phyloP scores from a whole-genome alignment of 306 rosid genomes.

The Trifolium pratense region DNA sequence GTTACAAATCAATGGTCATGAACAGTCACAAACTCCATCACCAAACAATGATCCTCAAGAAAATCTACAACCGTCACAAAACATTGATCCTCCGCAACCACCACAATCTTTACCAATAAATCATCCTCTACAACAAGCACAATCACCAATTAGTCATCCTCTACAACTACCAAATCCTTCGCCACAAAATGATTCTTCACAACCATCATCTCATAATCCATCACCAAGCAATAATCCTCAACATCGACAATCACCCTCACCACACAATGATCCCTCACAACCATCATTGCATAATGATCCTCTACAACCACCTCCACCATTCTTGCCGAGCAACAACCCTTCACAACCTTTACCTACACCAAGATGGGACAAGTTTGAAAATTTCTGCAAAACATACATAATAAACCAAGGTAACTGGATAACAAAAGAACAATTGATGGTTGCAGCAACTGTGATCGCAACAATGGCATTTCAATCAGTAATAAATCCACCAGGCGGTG shows the following conservation, averaged over 20 bases:
- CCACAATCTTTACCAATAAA: background rate
- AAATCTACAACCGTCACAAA: too few species aligned
- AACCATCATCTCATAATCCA: too few species aligned
- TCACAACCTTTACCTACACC: background rate
- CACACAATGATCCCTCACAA: too few species aligned
- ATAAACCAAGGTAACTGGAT: too few species aligned
- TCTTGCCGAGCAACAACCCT: background rate
- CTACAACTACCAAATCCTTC: background rate
- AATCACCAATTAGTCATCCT: background rate
- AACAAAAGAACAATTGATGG: conserved; percentile 24
- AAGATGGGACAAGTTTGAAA: too few species aligned
- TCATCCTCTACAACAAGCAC: background rate
- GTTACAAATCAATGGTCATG: too few species aligned
- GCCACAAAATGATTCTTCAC: too few species aligned
- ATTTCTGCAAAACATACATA: too few species aligned
- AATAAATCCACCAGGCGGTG: conserved; percentile 52
- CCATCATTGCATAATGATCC: too few species aligned
- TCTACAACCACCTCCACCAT: background rate
- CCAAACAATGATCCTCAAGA: conserved; percentile 1
- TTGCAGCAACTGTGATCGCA: conserved; percentile 49
- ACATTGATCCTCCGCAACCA: background rate
- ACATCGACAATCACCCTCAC: too few species aligned
- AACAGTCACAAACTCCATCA: too few species aligned
- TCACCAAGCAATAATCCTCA: too few species aligned
- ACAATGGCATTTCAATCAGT: conserved; percentile 47